Conservation (phyloP, 352 stramenopile species). For the Phytophthora kernoviae region DNA sequence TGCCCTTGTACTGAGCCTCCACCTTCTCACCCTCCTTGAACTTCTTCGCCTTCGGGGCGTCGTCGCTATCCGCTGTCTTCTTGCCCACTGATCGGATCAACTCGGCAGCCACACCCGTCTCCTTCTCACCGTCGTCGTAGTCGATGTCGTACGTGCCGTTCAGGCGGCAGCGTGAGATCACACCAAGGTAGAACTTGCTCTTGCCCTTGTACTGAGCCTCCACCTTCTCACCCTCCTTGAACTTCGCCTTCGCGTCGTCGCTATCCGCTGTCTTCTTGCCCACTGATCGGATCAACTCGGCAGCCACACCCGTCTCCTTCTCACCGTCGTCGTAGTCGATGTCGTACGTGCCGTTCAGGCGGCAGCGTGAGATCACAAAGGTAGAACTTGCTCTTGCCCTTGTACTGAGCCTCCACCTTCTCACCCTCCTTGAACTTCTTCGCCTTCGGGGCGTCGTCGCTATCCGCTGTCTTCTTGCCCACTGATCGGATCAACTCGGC, state of each 20-base stretch:
- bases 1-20: constrained; percentile 12
- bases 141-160: constrained; percentile 12
- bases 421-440: constrained; percentile 12
- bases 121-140: constrained; percentile 11
- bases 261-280: constrained; percentile 3
- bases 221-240: constrained; percentile 10
- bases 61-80: constrained; percentile 7
- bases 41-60: constrained; percentile 7
- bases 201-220: constrained; percentile 12
- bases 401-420: constrained; percentile 10
- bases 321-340: constrained; percentile 11
- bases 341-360: constrained; percentile 9
- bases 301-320: constrained; percentile 11
- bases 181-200: constrained; percentile 9
- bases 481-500: constrained; percentile 6
- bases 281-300: constrained; percentile 6
- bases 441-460: constrained; percentile 6
- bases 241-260: constrained; percentile 7
- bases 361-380: constrained; percentile 7
- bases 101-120: constrained; percentile 10
- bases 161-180: constrained; percentile 9
- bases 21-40: constrained; percentile 10
- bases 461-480: constrained; percentile 4
- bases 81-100: constrained; percentile 5
- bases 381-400: constrained; percentile 13